Evolutionary conservation across 1,284 basidiomycete genomes (phyloP).

Genomic region (Boletellus deceptivus): DNA sequence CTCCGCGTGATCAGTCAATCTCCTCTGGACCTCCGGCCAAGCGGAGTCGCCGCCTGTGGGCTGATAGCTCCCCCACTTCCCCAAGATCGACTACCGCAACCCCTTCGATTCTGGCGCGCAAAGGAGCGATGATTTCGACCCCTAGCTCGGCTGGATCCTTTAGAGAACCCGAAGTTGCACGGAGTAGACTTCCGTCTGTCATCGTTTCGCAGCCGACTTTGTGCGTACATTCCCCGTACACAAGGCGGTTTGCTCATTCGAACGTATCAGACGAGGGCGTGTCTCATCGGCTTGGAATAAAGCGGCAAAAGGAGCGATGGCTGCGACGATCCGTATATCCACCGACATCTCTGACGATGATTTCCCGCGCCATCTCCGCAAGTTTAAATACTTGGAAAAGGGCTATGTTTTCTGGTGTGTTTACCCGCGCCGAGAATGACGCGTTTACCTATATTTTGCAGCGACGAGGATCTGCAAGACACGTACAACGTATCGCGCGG

Average conservation of each 20-base stretch:
- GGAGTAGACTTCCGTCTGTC: slow-evolving; percentile 15
- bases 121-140: slow-evolving; percentile 1
- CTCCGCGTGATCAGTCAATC: slow-evolving; percentile 18
- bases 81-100: slow-evolving; percentile 5
- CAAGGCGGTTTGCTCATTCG: slow-evolving; percentile 2
- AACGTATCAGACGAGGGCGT: slow-evolving; percentile 24
- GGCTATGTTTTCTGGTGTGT: slow-evolving; percentile 46
- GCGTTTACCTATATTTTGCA: slow-evolving; percentile 12
- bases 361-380: slow-evolving; percentile 39
- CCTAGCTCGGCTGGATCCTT: slow-evolving; percentile 17
- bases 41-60: slow-evolving; percentile 7
- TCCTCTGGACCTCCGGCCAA: slow-evolving; percentile 12
- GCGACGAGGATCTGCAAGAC: slow-evolving; percentile 19
- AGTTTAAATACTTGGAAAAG: slow-evolving; percentile 52
- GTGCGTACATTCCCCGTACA: slow-evolving; percentile 16
- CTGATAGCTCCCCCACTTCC: slow-evolving; percentile 10
- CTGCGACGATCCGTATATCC: slow-evolving; percentile 46
- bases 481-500: slow-evolving; percentile 21
- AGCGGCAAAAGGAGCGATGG: slow-evolving; percentile 35
- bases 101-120: slow-evolving; percentile 9
- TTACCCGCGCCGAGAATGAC: background rate
- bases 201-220: slow-evolving; percentile 23
- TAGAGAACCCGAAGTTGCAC: slow-evolving; percentile 1
- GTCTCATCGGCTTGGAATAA: slow-evolving; percentile 43
- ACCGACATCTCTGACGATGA: slow-evolving; percentile 49